Evolutionary conservation across 768 basidiomycete species (phyloP).

Genomic region (Omphalotus guepiniiformis): DNA sequence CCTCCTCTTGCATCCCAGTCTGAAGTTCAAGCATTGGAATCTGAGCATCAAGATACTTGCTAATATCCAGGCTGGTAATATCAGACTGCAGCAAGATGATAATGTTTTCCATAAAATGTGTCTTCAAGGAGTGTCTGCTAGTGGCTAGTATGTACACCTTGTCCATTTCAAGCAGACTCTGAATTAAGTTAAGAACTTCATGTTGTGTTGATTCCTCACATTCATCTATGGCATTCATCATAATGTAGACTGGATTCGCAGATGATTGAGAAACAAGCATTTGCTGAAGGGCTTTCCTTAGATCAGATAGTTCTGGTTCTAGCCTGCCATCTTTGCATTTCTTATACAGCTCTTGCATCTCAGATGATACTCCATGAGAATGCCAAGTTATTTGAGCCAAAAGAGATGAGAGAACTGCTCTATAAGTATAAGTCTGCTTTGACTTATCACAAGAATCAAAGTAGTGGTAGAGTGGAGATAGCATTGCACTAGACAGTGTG

Average conservation of each 20-base stretch:
- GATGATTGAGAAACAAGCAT: neutral
- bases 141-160: too few species aligned
- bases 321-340: neutral
- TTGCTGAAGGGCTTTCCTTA: neutral
- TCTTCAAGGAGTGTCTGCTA: too few species aligned
- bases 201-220: neutral
- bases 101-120: too few species aligned
- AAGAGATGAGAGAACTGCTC: neutral
- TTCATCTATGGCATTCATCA: constrained; percentile 2
- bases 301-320: neutral
- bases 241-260: neutral
- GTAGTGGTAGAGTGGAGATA: neutral
- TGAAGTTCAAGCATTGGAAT: neutral
- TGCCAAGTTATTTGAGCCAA: neutral
- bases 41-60: neutral
- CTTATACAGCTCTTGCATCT: neutral
- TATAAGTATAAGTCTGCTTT: neutral
- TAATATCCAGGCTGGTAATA: neutral
- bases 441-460: constrained; percentile 5
- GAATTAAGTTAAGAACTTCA: neutral
- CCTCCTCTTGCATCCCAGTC: neutral
- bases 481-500: neutral
- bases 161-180: too few species aligned
- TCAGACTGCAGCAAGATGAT: neutral
- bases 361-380: neutral